A percentile compares a stretch with the other conserved stretches of the same genome.
These are phyloP conservation scores for Dissophora ornata DNA, from an alignment of 192 early-diverging fungal genomes.

Conservation along the genomic window DNA sequence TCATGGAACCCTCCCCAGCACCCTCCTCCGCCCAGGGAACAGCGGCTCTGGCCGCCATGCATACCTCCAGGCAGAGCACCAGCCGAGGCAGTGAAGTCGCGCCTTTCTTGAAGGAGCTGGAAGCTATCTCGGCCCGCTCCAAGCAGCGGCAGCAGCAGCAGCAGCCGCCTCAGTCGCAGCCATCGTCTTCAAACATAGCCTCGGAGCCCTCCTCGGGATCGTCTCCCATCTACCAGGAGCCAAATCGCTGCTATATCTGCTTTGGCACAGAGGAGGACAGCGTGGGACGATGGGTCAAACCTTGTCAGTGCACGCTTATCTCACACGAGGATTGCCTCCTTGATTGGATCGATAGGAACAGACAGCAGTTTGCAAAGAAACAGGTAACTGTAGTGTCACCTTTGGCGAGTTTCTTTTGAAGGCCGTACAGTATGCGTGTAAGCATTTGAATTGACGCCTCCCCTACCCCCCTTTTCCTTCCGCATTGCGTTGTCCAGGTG, in stretches of 20 bases:
- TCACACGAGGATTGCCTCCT: constrained; percentile 83
- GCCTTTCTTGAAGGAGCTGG: constrained; percentile 35
- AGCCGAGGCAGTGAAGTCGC: constrained; percentile 4
- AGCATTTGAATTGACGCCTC: not conserved
- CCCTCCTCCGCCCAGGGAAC: constrained; percentile 24
- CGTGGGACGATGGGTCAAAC: constrained; percentile 72
- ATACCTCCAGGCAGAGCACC: constrained; percentile 4
- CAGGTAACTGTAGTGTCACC: too few relatives aligned
- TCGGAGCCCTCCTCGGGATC: not conserved
- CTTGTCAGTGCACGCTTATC: constrained; percentile 80
- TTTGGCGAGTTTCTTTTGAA: too few relatives aligned
- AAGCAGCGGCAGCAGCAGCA: constrained; percentile 16
- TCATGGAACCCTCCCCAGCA: constrained; percentile 26
- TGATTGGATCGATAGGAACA: constrained; percentile 79
- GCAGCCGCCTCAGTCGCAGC: not conserved
- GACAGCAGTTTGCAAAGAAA: constrained; percentile 60
- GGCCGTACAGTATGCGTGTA: too few relatives aligned
- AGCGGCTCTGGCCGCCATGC: constrained; percentile 6
- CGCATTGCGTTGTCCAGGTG: constrained; percentile 54
- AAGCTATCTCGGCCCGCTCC: constrained; percentile 27
- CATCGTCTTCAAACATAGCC: constrained; percentile 9
- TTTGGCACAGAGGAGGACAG: constrained; percentile 74
- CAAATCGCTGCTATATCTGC: constrained; percentile 78
- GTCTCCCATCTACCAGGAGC: constrained; percentile 31
- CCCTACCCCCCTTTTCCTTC: not conserved